Evolutionary conservation across 768 basidiomycete genomes (phyloP).

Genomic region (Pleurotus eryngii): DNA sequence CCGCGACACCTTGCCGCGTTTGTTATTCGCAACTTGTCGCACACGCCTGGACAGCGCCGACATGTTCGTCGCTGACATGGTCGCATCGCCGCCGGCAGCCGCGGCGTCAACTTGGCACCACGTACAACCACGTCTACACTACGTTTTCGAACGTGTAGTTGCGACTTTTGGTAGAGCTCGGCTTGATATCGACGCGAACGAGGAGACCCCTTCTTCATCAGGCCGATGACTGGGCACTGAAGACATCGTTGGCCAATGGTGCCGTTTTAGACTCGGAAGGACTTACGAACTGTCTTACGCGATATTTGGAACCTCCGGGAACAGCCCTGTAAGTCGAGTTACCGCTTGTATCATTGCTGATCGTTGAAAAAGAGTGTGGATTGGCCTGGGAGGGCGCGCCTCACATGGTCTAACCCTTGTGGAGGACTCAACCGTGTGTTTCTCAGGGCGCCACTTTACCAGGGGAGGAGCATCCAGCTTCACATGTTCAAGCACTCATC

Average conservation of each 20-base stretch:
- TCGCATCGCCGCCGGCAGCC: neutral
- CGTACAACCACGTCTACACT: neutral
- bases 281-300: neutral
- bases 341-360: neutral
- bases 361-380: neutral
- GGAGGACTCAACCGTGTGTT: neutral
- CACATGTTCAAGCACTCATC: neutral
- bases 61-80: neutral
- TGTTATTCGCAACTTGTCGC: neutral
- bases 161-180: neutral
- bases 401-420: neutral
- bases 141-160: neutral
- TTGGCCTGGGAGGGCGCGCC: neutral
- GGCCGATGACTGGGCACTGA: neutral
- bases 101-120: neutral
- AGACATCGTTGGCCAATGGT: neutral
- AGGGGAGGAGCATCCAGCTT: neutral
- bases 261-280: neutral
- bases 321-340: neutral
- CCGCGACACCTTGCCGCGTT: neutral
- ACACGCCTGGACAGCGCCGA: too few species aligned
- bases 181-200: neutral
- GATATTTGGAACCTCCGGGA: constrained; percentile 3
- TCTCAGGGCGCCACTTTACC: neutral
- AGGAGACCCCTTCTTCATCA: neutral